Base-by-base conservation (phyloP, 2,329 filamentous ascomycete genomes). In the Hypomyces perniciosus region DNA sequence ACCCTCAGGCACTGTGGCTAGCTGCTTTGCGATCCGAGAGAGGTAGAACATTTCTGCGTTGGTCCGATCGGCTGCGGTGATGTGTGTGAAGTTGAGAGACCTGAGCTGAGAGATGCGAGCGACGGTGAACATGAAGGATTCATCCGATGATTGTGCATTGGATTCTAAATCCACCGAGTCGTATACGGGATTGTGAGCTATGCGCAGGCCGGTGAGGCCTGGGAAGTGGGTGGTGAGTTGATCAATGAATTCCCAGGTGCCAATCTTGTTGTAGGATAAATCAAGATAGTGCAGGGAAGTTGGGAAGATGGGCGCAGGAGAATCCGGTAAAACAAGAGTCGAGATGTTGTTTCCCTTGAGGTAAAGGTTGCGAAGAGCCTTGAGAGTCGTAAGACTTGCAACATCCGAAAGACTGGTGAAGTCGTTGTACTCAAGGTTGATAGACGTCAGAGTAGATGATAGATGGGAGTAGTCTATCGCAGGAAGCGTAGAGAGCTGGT, bases 21-120 rank as follows among this genome's bases (percentile, higher is more conserved):
- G 73, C 63, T 93, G 88, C 55, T 83, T 84, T 8, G 80, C 87
- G 52, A 96, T 93, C 48, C 87, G 80, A 1, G 85, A 88, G 8
- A 97, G 80, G 66, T 99, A 99, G 66, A 95, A 99, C 62, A 92
- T 85, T 60, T 97, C 93, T 4, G 90, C 90, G 62, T 97, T 93
- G 48, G 82, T 77, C 13, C 92, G 83, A 65, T 97, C 91, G 39
- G 85, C 81, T 1, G 74, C 59, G 0, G 83, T 84, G 58, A 97
- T 84, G 12, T 73, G 71, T 55, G 83, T 84, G 65, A 88, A 90
- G 64, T 93, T 93, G 30, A 96, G 77, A 1, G 74, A 76, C 48
- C 77, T 78, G 8, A 97, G 77, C 1, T 72, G 71, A 1, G 79
- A 77, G 1, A 96, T 73, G 2, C 90, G 86, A 29, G 85, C 88